A percentile compares a stretch with the other conserved stretches of the same genome.
phyloP scores from a whole-genome alignment of 129 eudicot genomes.

The Pittosporum tobira region DNA sequence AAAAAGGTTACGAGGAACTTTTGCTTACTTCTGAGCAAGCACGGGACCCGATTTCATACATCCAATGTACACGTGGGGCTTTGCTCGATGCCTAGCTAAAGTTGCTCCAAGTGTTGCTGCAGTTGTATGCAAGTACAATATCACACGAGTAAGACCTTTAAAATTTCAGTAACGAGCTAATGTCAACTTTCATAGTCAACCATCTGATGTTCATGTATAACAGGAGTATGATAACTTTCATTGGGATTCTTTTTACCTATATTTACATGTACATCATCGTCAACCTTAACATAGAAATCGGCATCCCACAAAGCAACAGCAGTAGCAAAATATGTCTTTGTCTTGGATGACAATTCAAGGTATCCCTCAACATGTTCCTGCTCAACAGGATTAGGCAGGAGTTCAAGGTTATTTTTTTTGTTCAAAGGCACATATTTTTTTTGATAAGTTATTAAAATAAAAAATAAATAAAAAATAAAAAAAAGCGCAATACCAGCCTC shows the following conservation, averaged over 20 bases:
- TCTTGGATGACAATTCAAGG: conserved; percentile 85
- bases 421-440: no score
- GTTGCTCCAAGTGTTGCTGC: conserved; percentile 83
- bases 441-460: no score
- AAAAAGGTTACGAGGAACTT: conserved; percentile 1
- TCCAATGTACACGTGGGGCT: conserved; percentile 73
- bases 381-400: background rate
- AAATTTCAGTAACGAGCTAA: background rate
- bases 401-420: no score
- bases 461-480: background rate
- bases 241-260: conserved; percentile 36
- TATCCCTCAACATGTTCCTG: conserved; percentile 90
- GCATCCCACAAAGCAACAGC: conserved; percentile 90
- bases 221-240: background rate
- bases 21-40: conserved; percentile 69
- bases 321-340: conserved; percentile 64
- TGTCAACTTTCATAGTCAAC: background rate
- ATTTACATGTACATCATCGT: conserved; percentile 86
- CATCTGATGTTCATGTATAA: background rate
- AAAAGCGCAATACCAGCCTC: conserved; percentile 39
- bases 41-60: conserved; percentile 99
- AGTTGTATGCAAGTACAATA: conserved; percentile 11
- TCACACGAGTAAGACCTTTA: background rate
- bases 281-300: conserved; percentile 85
- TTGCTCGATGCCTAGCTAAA: conserved; percentile 51